Conservation (phyloP, 768 basidiomycete genomes). For the Vararia minispora region DNA sequence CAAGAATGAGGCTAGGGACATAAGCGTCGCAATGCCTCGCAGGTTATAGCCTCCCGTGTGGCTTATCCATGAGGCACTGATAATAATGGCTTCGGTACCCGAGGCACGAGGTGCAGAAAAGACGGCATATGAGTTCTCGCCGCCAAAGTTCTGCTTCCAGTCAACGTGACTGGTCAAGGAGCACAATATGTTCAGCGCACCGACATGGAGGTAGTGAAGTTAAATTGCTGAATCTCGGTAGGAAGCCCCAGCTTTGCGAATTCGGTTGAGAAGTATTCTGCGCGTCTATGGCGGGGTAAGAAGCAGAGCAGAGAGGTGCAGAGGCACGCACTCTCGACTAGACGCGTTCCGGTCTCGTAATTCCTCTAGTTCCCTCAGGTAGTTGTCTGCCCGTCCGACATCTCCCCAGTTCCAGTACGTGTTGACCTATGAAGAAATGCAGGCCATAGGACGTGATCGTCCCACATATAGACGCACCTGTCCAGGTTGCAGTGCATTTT, state of each 20-base stretch:
- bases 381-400: slow-evolving; percentile 78
- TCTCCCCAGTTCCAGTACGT: slow-evolving; percentile 90
- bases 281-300: slow-evolving; percentile 31
- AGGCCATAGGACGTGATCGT: not conserved
- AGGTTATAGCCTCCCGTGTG: slow-evolving; percentile 60
- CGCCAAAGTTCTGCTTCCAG: slow-evolving; percentile 48
- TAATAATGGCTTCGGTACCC: slow-evolving; percentile 86
- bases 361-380: slow-evolving; percentile 57
- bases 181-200: too few species aligned
- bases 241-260: slow-evolving; percentile 69
- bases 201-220: slow-evolving; percentile 45
- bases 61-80: slow-evolving; percentile 87
- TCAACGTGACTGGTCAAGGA: too few species aligned
- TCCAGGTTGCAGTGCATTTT: slow-evolving; percentile 90
- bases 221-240: slow-evolving; percentile 58
- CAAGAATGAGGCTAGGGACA: slow-evolving; percentile 76
- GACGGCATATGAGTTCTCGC: slow-evolving; percentile 77
- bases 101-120: slow-evolving; percentile 79
- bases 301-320: not conserved
- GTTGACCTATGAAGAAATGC: slow-evolving; percentile 48
- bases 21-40: slow-evolving; percentile 75
- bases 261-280: slow-evolving; percentile 45
- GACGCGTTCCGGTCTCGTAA: slow-evolving; percentile 54
- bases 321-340: slow-evolving; percentile 52
- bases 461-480: slow-evolving; percentile 42